These are phyloP conservation scores for Sugiyamaella qingdaonensis DNA, from an alignment of 805 yeast species.

Conservation along the genomic window DNA sequence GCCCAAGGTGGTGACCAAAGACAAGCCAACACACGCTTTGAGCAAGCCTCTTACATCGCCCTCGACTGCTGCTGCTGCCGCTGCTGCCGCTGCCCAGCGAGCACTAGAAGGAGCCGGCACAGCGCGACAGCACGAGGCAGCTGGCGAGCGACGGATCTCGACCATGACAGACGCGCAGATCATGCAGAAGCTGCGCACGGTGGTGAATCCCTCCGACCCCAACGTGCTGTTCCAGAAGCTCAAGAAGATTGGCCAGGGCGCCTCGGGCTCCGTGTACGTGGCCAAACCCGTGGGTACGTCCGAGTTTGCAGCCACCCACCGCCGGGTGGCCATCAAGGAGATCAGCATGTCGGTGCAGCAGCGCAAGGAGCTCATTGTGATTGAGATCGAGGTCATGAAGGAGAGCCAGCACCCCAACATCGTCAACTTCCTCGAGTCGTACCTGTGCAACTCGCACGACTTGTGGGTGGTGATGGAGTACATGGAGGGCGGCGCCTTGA, in stretches of 20 bases:
- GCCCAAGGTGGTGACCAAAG: constrained; percentile 1
- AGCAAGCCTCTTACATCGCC: constrained; percentile 8
- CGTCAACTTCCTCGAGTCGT: constrained; percentile 90
- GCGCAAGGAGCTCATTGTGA: constrained; percentile 88
- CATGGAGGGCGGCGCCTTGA: constrained; percentile 97
- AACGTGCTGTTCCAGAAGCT: constrained; percentile 51
- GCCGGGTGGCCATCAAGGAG: constrained; percentile 86
- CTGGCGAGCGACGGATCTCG: constrained; percentile 52
- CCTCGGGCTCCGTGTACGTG: constrained; percentile 93
- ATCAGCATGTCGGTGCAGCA: constrained; percentile 95
- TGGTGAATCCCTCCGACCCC: constrained; percentile 85
- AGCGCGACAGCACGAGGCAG: constrained; percentile 49
- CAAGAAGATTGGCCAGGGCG: constrained; percentile 94
- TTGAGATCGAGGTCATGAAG: constrained; percentile 94
- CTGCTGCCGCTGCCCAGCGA: constrained; percentile 41
- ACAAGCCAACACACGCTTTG: background rate
- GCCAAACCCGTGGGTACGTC: constrained; percentile 53
- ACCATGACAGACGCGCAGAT: constrained; percentile 83
- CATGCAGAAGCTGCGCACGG: constrained; percentile 73
- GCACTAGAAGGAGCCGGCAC: constrained; percentile 22
- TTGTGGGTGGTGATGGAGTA: constrained; percentile 98
- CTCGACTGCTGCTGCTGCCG: constrained; percentile 9
- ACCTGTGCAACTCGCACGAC: constrained; percentile 51
- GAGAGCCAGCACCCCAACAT: constrained; percentile 86
- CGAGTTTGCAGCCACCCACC: constrained; percentile 28